phyloP scores from a whole-genome alignment of 306 rosid genomes.

The Pachyrhizus erosus region DNA sequence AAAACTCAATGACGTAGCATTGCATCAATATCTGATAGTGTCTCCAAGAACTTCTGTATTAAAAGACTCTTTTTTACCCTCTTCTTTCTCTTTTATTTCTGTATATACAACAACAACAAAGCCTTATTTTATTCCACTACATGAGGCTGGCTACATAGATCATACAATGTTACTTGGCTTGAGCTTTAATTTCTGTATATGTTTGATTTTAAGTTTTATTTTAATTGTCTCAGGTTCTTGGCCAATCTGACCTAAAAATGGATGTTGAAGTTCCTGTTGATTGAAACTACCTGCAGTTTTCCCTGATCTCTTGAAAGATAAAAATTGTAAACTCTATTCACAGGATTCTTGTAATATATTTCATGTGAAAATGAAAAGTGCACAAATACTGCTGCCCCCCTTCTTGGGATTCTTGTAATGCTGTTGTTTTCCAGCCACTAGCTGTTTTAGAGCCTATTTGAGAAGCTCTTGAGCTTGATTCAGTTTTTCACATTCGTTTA shows the following conservation, averaged over 20 bases:
- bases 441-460: constrained; percentile 22
- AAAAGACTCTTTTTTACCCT: constrained; percentile 1
- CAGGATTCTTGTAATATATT: constrained; percentile 32
- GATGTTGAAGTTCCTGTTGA: constrained; percentile 86
- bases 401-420: constrained; percentile 45
- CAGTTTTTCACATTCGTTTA: constrained; percentile 7
- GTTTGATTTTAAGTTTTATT: background rate
- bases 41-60: constrained; percentile 10
- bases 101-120: background rate
- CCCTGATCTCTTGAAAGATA: constrained; percentile 22
- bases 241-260: constrained; percentile 69
- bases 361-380: constrained; percentile 42
- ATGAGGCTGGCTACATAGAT: background rate
- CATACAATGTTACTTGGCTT: background rate
- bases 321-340: constrained; percentile 30
- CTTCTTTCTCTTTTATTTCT: background rate
- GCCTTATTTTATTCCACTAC: background rate
- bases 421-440: constrained; percentile 38
- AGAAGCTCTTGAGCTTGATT: constrained; percentile 20
- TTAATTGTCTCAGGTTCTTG: constrained; percentile 66
- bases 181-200: background rate
- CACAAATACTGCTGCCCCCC: constrained; percentile 18
- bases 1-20: background rate
- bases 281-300: constrained; percentile 41
- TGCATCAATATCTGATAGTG: background rate